A percentile compares a stretch with the other conserved stretches of the same genome.
phyloP scores from a whole-genome alignment of 2,329 filamentous ascomycete genomes.

The Cercospora nicotianae region DNA sequence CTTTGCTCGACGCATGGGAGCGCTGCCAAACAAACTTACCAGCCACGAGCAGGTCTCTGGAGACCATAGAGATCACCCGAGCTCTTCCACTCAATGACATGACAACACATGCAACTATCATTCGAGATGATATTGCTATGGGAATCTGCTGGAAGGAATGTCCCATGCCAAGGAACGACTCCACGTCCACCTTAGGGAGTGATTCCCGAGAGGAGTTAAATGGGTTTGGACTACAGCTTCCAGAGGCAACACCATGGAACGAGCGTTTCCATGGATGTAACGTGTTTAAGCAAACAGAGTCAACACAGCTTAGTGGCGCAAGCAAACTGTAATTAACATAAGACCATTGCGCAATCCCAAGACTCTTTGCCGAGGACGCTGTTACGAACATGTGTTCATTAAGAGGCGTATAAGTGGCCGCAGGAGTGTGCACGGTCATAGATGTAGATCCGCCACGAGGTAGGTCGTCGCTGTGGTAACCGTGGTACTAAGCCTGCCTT shows the following conservation, averaged over 20 bases:
- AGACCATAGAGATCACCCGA: too few species aligned
- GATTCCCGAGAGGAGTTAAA: too few species aligned
- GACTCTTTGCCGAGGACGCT: neutral
- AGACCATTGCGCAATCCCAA: neutral
- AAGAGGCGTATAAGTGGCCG: neutral
- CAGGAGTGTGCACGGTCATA: neutral
- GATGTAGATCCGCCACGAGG: neutral
- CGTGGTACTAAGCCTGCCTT: too few species aligned
- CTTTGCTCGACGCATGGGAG: neutral
- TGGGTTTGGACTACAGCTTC: neutral
- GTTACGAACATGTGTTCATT: neutral
- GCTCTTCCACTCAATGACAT: too few species aligned
- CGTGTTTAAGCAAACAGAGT: neutral
- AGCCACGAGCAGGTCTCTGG: neutral
- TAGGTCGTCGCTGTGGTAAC: neutral
- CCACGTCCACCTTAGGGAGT: too few species aligned
- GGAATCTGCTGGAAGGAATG: too few species aligned
- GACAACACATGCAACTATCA: too few species aligned
- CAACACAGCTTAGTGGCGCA: neutral
- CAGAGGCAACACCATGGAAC: neutral
- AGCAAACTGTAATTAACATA: neutral
- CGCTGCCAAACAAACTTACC: neutral
- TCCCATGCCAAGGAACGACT: too few species aligned
- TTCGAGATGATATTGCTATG: too few species aligned
- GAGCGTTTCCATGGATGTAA: neutral